Percentiles rank a stretch among this genome's conserved stretches.
Conservation (phyloP, 805 yeast species). For the Candida verbasci region DNA sequence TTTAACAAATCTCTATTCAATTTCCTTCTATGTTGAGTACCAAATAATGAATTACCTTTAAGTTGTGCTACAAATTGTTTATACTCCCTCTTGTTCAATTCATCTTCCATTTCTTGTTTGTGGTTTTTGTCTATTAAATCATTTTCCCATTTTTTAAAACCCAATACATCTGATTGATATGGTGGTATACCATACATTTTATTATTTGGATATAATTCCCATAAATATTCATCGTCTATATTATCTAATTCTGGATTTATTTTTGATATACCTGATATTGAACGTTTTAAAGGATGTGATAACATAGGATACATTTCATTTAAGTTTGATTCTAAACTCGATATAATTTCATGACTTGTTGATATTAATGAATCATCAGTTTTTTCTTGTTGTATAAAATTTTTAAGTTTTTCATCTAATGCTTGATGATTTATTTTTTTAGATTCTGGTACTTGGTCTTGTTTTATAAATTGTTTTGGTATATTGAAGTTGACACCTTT, state of each 20-base stretch:
- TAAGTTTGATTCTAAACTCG: conserved; percentile 19
- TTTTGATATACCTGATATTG: conserved; percentile 37
- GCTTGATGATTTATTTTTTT: conserved; percentile 3
- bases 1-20: conserved; percentile 31
- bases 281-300: conserved; percentile 35
- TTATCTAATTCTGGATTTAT: conserved; percentile 30
- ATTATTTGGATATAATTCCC: conserved; percentile 35
- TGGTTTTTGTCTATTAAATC: conserved; percentile 19
- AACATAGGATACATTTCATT: conserved; percentile 22
- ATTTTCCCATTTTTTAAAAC: conserved; percentile 35
- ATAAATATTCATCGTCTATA: conserved; percentile 36
- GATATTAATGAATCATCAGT: not conserved
- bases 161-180: conserved; percentile 22
- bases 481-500: conserved; percentile 1
- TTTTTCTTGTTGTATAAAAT: conserved; percentile 2
- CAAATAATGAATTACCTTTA: conserved; percentile 21
- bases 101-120: conserved; percentile 15
- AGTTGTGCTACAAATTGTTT: conserved; percentile 16
- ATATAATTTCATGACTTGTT: conserved; percentile 11
- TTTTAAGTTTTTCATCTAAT: conserved; percentile 1
- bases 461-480: conserved; percentile 1
- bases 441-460: not conserved
- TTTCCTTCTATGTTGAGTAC: conserved; percentile 20
- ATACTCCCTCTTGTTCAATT: conserved; percentile 18
- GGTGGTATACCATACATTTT: conserved; percentile 33